phyloP scores from a whole-genome alignment of 257 asterid genomes.

The Coffea canephora region DNA sequence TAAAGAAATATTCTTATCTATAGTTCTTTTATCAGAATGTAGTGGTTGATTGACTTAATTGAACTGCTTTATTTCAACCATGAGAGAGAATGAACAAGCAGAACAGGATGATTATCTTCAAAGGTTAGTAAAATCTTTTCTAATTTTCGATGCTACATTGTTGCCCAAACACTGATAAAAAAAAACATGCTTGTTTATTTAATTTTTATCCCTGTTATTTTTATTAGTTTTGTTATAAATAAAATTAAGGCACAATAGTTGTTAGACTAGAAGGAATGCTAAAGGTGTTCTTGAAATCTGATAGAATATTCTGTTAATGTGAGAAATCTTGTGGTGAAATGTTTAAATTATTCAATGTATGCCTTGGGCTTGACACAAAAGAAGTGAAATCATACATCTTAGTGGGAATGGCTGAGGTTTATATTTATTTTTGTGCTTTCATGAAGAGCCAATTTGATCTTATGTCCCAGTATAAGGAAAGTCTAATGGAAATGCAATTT shows the following conservation, averaged over 20 bases:
- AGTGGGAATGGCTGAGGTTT: neutral
- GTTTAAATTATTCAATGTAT: neutral
- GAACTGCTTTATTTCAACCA: neutral
- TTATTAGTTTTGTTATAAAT: neutral
- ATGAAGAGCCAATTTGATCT: too few species aligned
- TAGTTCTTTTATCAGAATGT: too few species aligned
- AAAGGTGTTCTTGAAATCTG: neutral
- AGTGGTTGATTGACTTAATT: neutral
- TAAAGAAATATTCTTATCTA: neutral
- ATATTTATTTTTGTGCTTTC: too few species aligned
- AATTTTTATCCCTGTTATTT: neutral
- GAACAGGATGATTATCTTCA: neutral
- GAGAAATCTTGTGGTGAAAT: neutral
- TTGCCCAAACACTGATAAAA: too few species aligned
- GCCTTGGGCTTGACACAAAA: neutral
- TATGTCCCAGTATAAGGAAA: neutral
- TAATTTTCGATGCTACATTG: neutral
- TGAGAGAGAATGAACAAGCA: conserved; percentile 13
- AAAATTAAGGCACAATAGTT: neutral
- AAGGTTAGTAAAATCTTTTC: neutral
- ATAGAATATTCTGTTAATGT: neutral
- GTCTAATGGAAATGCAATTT: neutral
- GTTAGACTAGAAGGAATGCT: neutral
- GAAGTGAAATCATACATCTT: neutral
- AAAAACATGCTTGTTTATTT: neutral